Conservation (phyloP, 1,139 yeast genomes). For the Magnusiomyces magnusii region DNA sequence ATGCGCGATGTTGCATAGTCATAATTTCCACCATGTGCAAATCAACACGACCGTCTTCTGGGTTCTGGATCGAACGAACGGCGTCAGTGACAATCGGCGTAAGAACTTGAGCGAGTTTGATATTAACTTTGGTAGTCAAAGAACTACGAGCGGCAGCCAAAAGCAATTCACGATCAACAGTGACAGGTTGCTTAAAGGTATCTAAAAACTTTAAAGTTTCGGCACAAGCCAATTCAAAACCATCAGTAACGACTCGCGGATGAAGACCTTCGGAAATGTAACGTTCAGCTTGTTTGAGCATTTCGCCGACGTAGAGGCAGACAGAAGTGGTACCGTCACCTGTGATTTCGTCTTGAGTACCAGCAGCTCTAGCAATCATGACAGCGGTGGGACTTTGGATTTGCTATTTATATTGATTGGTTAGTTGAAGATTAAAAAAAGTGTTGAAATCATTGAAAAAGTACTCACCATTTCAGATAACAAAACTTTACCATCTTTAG, state of each 20-base stretch:
- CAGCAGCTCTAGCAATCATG: constrained; percentile 95
- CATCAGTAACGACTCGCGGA: constrained; percentile 91
- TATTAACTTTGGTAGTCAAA: constrained; percentile 73
- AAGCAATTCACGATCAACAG: constrained; percentile 74
- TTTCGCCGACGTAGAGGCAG: constrained; percentile 87
- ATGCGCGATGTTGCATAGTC: constrained; percentile 93
- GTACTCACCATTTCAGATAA: constrained; percentile 72
- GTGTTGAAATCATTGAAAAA: background rate
- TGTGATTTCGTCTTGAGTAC: constrained; percentile 97
- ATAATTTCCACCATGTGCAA: constrained; percentile 97
- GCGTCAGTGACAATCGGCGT: constrained; percentile 97
- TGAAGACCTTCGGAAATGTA: constrained; percentile 91
- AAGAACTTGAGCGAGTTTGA: constrained; percentile 67
- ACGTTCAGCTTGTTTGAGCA: constrained; percentile 90
- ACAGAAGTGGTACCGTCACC: constrained; percentile 99
- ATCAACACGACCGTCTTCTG: constrained; percentile 54
- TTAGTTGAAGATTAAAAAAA: background rate
- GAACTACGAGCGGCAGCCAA: constrained; percentile 91
- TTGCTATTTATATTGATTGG: constrained; percentile 38
- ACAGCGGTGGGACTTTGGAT: constrained; percentile 99
- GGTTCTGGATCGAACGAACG: constrained; percentile 63
- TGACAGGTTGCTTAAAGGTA: constrained; percentile 41
- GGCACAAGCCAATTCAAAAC: constrained; percentile 83
- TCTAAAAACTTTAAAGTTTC: constrained; percentile 65
- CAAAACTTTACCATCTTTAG: constrained; percentile 95